Conservation (phyloP, 495 filamentous ascomycete genomes). For the Neurospora sp. region DNA sequence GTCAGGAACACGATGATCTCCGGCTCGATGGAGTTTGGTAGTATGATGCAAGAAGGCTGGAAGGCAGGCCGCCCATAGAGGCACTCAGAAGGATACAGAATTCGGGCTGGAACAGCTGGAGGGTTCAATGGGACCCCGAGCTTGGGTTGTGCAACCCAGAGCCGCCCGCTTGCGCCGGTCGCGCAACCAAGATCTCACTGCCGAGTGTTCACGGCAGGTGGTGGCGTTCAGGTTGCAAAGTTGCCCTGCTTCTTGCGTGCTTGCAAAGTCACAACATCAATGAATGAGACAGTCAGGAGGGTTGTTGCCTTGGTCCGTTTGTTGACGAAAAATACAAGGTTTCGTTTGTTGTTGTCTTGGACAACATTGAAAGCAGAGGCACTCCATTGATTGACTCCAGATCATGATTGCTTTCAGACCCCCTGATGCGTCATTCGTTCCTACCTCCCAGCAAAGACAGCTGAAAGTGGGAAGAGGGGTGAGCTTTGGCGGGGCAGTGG, state of each 20-base stretch:
- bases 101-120: neutral
- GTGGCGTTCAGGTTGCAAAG: neutral
- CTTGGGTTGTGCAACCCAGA: neutral
- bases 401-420: neutral
- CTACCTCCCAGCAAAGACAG: neutral
- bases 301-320: neutral
- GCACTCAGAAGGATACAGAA: neutral
- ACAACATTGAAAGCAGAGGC: neutral
- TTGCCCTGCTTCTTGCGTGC: neutral
- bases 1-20: neutral
- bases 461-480: neutral
- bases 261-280: neutral
- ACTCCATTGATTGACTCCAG: neutral
- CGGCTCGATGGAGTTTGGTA: neutral
- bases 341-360: neutral
- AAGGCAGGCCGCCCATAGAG: neutral
- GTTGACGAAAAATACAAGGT: neutral
- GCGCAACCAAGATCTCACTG: neutral
- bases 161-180: neutral
- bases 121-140: neutral
- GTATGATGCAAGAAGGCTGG: neutral
- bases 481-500: neutral
- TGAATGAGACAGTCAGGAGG: neutral
- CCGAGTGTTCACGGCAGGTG: neutral
- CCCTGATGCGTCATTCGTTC: neutral